Evolutionary conservation across 176 grass and related monocot genomes (phyloP).

Genomic region (Zoysia pacifica): DNA sequence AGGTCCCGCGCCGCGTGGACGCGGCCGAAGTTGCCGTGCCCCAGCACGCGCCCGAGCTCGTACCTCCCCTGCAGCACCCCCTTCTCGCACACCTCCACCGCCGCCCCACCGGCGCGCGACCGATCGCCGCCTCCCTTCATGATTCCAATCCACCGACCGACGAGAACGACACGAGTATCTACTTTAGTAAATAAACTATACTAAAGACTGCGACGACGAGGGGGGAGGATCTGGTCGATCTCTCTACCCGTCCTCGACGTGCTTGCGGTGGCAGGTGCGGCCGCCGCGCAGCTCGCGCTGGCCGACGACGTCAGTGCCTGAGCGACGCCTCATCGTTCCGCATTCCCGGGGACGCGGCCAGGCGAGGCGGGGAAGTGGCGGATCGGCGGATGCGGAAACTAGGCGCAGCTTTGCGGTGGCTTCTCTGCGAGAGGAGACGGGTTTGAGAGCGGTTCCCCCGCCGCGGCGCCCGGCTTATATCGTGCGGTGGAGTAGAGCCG

Average conservation of each 20-base stretch:
- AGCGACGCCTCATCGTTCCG: conserved; percentile 62
- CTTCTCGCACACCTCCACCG: conserved; percentile 23
- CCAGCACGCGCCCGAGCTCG: conserved; percentile 81
- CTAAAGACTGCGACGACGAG: background rate
- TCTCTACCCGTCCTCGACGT: conserved; percentile 80
- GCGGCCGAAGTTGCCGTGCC: conserved; percentile 81
- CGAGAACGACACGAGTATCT: background rate
- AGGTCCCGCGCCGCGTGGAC: conserved; percentile 79
- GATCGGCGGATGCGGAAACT: conserved; percentile 30
- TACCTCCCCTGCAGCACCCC: conserved; percentile 69
- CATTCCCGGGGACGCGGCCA: conserved; percentile 48
- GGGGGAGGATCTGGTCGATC: background rate
- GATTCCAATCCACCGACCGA: background rate
- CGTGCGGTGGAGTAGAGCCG: background rate
- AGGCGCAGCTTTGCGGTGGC: conserved; percentile 31
- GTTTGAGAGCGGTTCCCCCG: conserved; percentile 24
- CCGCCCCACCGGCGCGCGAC: conserved; percentile 15
- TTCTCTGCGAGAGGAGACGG: background rate
- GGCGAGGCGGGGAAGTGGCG: background rate
- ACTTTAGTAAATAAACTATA: background rate
- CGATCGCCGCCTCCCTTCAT: background rate
- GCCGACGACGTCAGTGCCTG: conserved; percentile 60
- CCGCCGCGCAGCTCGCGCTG: conserved; percentile 54
- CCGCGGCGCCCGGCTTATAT: conserved; percentile 31
- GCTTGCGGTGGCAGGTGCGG: conserved; percentile 85